Evolutionary conservation across 2,329 filamentous ascomycete genomes (phyloP), one percentile per base, ranked within the genome.

Genomic region (Ophiostoma sp.): DNA sequence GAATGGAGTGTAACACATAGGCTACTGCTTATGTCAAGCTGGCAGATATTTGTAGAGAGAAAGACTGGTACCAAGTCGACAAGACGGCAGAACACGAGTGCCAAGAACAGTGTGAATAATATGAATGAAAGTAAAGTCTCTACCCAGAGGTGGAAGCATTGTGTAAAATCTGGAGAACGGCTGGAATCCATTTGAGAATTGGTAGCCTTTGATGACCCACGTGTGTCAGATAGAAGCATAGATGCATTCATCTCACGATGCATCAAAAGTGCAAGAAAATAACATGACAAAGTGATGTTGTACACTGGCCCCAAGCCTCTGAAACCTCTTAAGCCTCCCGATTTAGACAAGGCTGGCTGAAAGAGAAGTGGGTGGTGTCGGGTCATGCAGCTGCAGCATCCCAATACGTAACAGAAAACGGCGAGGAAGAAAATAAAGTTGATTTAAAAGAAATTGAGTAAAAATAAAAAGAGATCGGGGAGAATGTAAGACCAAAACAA

Each of bases 271-370:
- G 15, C 63, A 48, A 64, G n/a, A 22, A 66, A 63, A 22, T 22
- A 63, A 22, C 2, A n/a, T 5, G 33, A 39, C 50, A 52, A 22
- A 52, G 15, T 45, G 12, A 19, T 28, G 36, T 22, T 28, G 22
- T 66, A 45, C 36, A 42, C 61, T 28, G 61, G 12, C 61, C 12
- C 42, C 42, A 48, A 48, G 39, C 39, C 39, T 42, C 2, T 42
- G 5, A 42, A 48, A 15, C 42, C 15, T 45, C 36, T 33, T 5
- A 17, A 28, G 61, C 17, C 39, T n/a, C 42, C 25, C 25, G 42
- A 50, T 68, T 31, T 50, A 50, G 42, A 50, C 64, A 68, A 48
- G 63, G 64, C 64, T 68, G 64, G 7, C 63, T 50, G 61, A 45
- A 45, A 42, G 11, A 25, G n/a, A 48, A 28, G 57, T 36, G n/a